phyloP scores from a whole-genome alignment of 768 basidiomycete species.

The Daedalea quercina region DNA sequence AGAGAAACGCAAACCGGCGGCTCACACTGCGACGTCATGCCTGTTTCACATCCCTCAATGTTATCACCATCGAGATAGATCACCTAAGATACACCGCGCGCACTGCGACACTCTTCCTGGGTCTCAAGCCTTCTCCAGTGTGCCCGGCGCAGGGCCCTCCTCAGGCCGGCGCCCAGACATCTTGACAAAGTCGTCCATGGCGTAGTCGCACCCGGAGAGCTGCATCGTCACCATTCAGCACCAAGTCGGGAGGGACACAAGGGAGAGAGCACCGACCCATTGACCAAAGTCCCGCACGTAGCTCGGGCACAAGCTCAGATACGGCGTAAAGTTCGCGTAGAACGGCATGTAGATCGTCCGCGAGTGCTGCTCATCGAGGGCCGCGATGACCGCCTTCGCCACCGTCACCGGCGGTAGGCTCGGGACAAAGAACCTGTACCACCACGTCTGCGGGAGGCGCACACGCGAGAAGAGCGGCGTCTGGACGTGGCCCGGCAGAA shows the following conservation, averaged over 20 bases:
- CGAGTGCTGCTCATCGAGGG: slow-evolving; percentile 76
- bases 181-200: slow-evolving; percentile 67
- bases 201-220: slow-evolving; percentile 63
- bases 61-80: too few species aligned
- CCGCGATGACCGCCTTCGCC: slow-evolving; percentile 76
- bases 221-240: slow-evolving; percentile 19
- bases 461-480: slow-evolving; percentile 73
- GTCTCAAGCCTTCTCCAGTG: background rate
- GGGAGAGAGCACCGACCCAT: slow-evolving; percentile 51
- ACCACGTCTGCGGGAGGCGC: slow-evolving; percentile 37
- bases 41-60: too few species aligned
- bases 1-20: too few species aligned
- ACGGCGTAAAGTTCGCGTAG: slow-evolving; percentile 55
- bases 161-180: slow-evolving; percentile 51
- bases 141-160: slow-evolving; percentile 32
- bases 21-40: too few species aligned
- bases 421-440: slow-evolving; percentile 73
- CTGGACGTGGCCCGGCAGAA: slow-evolving; percentile 73
- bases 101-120: background rate
- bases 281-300: slow-evolving; percentile 69
- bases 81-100: background rate
- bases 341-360: slow-evolving; percentile 67
- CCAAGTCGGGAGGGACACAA: slow-evolving; percentile 9
- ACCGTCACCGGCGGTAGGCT: slow-evolving; percentile 65
- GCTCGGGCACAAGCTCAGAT: slow-evolving; percentile 55